Evolutionary conservation across 495 filamentous ascomycete species (phyloP).

Genomic region (Talaromyces trachyspermus): DNA sequence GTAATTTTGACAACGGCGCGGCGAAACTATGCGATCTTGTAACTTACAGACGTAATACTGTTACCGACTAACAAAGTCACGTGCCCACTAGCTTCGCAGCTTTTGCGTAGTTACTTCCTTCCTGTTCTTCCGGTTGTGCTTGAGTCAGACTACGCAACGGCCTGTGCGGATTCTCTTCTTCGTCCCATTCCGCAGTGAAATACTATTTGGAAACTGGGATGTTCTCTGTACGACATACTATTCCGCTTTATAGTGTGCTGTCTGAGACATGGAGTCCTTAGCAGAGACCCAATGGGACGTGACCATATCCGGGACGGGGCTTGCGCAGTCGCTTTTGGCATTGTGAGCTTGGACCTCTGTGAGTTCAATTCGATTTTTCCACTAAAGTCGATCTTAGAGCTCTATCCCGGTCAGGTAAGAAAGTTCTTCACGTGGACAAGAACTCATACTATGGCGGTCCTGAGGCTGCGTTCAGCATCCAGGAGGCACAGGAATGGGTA

Average conservation of each 20-base stretch:
- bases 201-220: too few relatives aligned
- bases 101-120: too few relatives aligned
- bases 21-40: background rate
- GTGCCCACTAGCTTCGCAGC: constrained; percentile 8
- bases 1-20: constrained; percentile 1
- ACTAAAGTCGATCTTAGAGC: constrained; percentile 55
- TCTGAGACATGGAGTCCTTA: constrained; percentile 63
- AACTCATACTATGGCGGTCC: constrained; percentile 82
- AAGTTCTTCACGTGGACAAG: constrained; percentile 80
- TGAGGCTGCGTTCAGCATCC: constrained; percentile 80
- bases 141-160: too few relatives aligned
- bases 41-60: too few relatives aligned
- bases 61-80: too few relatives aligned
- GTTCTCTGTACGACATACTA: too few relatives aligned
- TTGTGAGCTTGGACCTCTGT: constrained; percentile 54
- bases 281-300: constrained; percentile 83
- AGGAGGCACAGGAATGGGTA: constrained; percentile 75
- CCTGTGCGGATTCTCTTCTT: too few relatives aligned
- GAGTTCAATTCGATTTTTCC: constrained; percentile 10
- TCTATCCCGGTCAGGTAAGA: constrained; percentile 84
- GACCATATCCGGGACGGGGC: constrained; percentile 79
- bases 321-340: constrained; percentile 85
- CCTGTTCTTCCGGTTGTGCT: too few relatives aligned
- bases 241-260: too few relatives aligned
- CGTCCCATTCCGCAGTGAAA: too few relatives aligned